Conservation (phyloP, 148 eudicot species). For the Simmondsia chinensis region DNA sequence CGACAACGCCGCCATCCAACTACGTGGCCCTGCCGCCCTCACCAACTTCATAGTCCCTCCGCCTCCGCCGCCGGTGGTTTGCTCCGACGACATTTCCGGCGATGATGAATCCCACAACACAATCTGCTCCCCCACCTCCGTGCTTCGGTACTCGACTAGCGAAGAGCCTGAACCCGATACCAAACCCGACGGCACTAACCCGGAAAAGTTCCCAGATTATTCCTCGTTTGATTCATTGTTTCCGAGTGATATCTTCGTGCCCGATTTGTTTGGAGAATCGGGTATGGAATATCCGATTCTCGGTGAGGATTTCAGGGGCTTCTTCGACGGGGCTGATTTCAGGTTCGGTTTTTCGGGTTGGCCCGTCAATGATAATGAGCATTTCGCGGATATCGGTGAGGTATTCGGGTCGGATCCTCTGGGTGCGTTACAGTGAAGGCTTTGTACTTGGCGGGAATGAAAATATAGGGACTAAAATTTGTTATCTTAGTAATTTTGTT, state of each 20-base stretch:
- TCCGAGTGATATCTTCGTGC: conserved; percentile 11
- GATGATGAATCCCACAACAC: conserved; percentile 29
- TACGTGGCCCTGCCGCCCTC: conserved; percentile 54
- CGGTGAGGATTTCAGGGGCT: not conserved
- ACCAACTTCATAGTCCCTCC: conserved; percentile 32
- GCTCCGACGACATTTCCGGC: conserved; percentile 8
- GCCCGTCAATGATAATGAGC: conserved; percentile 13
- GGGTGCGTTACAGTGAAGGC: not conserved
- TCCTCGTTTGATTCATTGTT: conserved; percentile 7
- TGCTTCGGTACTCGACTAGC: conserved; percentile 18
- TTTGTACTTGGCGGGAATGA: not conserved
- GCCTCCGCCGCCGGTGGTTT: not conserved
- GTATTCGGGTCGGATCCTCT: conserved; percentile 54
- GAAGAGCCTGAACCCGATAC: not conserved
- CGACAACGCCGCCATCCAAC: conserved; percentile 48
- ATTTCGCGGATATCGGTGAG: conserved; percentile 36
- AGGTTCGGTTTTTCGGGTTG: conserved; percentile 20
- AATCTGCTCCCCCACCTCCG: conserved; percentile 35
- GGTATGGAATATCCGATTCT: conserved; percentile 5
- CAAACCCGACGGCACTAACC: not conserved
- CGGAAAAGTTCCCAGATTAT: not conserved
- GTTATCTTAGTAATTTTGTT: too few relatives aligned
- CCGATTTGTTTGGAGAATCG: conserved; percentile 18
- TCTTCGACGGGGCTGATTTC: conserved; percentile 9
- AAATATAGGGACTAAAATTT: too few relatives aligned